Base-by-base conservation (phyloP, 768 basidiomycete genomes). In the Gyrodon lividus region DNA sequence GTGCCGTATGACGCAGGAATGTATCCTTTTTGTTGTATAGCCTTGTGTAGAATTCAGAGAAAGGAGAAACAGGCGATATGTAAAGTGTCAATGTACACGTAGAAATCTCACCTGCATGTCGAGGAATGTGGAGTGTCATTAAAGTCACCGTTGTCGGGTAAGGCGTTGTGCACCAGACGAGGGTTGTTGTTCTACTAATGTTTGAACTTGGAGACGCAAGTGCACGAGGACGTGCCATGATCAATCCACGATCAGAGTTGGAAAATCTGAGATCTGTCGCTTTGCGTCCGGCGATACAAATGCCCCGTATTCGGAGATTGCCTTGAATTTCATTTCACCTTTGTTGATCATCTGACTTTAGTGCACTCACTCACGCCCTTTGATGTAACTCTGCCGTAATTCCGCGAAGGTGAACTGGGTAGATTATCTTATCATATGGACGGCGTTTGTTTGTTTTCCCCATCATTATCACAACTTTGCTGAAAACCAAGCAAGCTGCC, bases 261-360 rank as follows among this genome's bases (percentile, higher is more conserved):
- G 31, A 31, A 34, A 47, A 69, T 69, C 65, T 68, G 6, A 68
- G 67, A 68, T 68, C 59, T 54, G 59, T 64, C 58, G 19, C 41
- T 60, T 58, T 68, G 63, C 58, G 43, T 63, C 67, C 67, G 67
- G 67, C 55, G 60, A 61, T 67, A 64, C 49, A 43, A 48, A 64
- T 56, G 40, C 67, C 67, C 67, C 67, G 67, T 55, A 64, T 43
- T 33, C 69, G 69, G 69, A 7, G 51, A 61, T 31, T 64, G 24
- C 67, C 37, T 39, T 57, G 31, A 31, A 31, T 31, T 31, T 57
- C 69, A 57, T 56, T 41, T 51, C 23, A 28, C 19, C 44, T 23
- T 46, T 39, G 35, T 22, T 46, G 45, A 35, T 43, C 37, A 34
- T 14, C 17, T 43, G 23, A 51, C 20, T 34, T 28, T 16, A 17